Conservation (phyloP, 371 early-diverging fungal genomes). For the Paraphysoderma sedebokerense region DNA sequence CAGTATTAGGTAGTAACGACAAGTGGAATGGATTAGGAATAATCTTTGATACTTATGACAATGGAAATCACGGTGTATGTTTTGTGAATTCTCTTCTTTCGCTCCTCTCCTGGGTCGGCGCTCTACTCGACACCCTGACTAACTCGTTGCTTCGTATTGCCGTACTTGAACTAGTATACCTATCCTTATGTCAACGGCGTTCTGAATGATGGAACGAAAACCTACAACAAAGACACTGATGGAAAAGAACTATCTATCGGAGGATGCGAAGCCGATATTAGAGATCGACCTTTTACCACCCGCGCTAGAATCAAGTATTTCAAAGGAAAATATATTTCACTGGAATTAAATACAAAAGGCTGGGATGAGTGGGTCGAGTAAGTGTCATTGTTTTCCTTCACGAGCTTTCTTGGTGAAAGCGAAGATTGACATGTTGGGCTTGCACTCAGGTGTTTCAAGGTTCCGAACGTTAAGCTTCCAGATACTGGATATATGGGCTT, state of each 20-base stretch:
- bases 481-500: constrained; percentile 65
- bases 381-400: constrained; percentile 11
- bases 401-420: constrained; percentile 41
- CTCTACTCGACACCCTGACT: background rate
- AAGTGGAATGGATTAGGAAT: constrained; percentile 80
- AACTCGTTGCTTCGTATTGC: constrained; percentile 1
- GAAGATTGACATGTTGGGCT: constrained; percentile 42
- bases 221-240: constrained; percentile 67
- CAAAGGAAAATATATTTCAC: constrained; percentile 38
- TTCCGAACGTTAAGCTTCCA: constrained; percentile 53
- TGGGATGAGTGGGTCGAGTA: background rate
- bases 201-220: constrained; percentile 71
- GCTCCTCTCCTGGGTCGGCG: background rate
- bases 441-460: constrained; percentile 50
- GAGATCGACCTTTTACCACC: constrained; percentile 41
- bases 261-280: constrained; percentile 63
- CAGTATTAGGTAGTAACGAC: constrained; percentile 82
- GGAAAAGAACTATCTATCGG: constrained; percentile 47
- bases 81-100: background rate
- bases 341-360: background rate
- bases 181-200: constrained; percentile 86
- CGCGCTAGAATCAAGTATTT: constrained; percentile 61
- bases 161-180: constrained; percentile 15
- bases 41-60: constrained; percentile 92
- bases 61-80: constrained; percentile 55